A percentile compares a stretch with the other conserved stretches of the same genome.
phyloP scores from a whole-genome alignment of 768 basidiomycete species.

The Trametes punicea region DNA sequence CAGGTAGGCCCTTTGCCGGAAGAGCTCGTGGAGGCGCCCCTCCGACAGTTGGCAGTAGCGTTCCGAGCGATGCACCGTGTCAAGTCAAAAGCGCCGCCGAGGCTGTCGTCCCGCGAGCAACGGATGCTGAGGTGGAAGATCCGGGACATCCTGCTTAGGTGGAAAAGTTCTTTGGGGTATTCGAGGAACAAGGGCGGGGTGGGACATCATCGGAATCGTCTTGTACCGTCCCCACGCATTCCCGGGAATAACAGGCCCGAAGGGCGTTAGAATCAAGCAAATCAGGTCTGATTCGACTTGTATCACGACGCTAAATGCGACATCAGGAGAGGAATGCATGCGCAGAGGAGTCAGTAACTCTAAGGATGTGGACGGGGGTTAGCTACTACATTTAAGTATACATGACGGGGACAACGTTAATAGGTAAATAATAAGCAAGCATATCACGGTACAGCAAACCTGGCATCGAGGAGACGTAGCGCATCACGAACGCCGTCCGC shows the following conservation, averaged over 20 bases:
- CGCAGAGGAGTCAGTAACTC: background rate
- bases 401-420: constrained; percentile 8
- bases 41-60: constrained; percentile 42
- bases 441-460: constrained; percentile 26
- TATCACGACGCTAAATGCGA: background rate
- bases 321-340: background rate
- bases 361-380: background rate
- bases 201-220: background rate
- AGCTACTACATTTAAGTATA: constrained; percentile 5
- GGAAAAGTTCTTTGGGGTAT: constrained; percentile 21
- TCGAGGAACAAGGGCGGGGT: background rate
- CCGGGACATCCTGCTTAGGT: constrained; percentile 43
- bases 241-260: constrained; percentile 11
- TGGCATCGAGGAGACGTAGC: constrained; percentile 63
- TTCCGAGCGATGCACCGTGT: constrained; percentile 36
- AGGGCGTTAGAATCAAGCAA: background rate
- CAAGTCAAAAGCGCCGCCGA: constrained; percentile 11
- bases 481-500: constrained; percentile 74
- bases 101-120: constrained; percentile 33
- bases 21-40: constrained; percentile 39
- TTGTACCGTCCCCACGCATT: constrained; percentile 5
- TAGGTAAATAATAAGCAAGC: constrained; percentile 13
- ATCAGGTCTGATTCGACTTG: background rate
- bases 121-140: constrained; percentile 40
- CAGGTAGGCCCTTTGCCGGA: constrained; percentile 59